Base-by-base conservation (phyloP, 2,329 filamentous ascomycete genomes). In the Coleophoma eucalyptorum region DNA sequence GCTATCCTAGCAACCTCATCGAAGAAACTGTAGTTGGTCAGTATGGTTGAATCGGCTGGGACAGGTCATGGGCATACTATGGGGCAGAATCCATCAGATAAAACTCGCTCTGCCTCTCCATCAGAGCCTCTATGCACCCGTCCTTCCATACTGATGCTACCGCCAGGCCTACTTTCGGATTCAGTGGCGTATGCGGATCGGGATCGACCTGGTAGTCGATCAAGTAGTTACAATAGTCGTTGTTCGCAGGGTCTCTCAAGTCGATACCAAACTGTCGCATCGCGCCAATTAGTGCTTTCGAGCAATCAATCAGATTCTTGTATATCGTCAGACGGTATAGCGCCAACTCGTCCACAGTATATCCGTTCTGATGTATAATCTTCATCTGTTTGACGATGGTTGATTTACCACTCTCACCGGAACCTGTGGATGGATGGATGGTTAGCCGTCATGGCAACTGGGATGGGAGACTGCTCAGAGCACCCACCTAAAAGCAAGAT, bases 321-420 rank as follows among this genome's bases (percentile, higher is more conserved):
- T 96, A 99, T 54, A 99, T 91, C 33, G 94, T 97, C 55, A 96
- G 83, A 53, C 94, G 88, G 75, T 97, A 97, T 67, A 96, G 87
- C 64, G 88, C 88, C 46, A 97, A 79, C 71, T 99, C 94, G 63
- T 97, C 93, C 60, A 90, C 84, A 11, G 90, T 92, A 72, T 99
- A 99, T 54, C 94, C 94, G 73, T 97, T 96, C 64, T 97, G 87
- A 67, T 99, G 94, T 66, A 99, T 97, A 63, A 99, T 99, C 74
- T 97, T 99, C 94, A 99, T 99, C 78, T 99, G 94, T 73, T 99
- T 99, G 61, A 99, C 94, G 64, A 99, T 97, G 10, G 94, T 99
- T 52, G 94, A 97, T 74, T 99, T 99, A 61, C 94, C 94, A 72
- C 93, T 97, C 76, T 99, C 94, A 59, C 94, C 94, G 58, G 94